Evolutionary conservation across 805 yeast genomes (phyloP).

Genomic region (Blastobotrys parvus): DNA sequence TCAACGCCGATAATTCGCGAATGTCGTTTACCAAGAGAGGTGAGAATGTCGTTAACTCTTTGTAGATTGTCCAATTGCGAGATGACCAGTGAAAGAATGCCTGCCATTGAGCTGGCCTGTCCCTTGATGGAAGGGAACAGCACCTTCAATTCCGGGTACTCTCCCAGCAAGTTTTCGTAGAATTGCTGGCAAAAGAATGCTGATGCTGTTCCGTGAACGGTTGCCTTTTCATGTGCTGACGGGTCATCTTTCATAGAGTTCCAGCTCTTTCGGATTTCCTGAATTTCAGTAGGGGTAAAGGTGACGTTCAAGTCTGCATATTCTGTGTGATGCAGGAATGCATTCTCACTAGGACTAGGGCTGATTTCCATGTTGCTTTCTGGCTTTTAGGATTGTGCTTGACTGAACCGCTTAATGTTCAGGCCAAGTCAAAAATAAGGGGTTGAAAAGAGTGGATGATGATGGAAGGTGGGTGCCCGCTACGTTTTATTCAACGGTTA

Average conservation of each 20-base stretch:
- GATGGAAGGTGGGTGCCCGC: too few relatives aligned
- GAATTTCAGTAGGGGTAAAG: conserved; percentile 14
- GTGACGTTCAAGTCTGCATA: conserved; percentile 14
- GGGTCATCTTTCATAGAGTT: conserved; percentile 19
- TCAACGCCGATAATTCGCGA: conserved; percentile 68
- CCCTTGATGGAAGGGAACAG: conserved; percentile 68
- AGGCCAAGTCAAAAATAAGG: too few relatives aligned
- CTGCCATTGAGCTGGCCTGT: conserved; percentile 75
- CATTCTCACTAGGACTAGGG: neutral
- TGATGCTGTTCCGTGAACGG: conserved; percentile 32
- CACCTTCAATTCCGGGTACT: conserved; percentile 52
- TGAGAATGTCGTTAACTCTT: conserved; percentile 49
- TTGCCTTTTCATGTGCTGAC: conserved; percentile 15
- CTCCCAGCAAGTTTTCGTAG: conserved; percentile 56
- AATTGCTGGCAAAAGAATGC: conserved; percentile 70
- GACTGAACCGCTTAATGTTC: too few relatives aligned
- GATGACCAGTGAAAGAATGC: conserved; percentile 63
- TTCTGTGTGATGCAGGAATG: conserved; percentile 6
- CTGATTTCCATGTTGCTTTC: too few relatives aligned
- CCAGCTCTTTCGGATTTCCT: conserved; percentile 13
- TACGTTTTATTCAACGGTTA: too few relatives aligned
- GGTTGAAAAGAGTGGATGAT: too few relatives aligned
- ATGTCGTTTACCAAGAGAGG: conserved; percentile 64
- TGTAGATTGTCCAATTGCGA: conserved; percentile 52
- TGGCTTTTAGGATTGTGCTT: too few relatives aligned